Percentiles rank a stretch among this genome's conserved stretches.
phyloP scores from a whole-genome alignment of 192 early-diverging fungal genomes.

The Gryganskiella cystojenkinii region DNA sequence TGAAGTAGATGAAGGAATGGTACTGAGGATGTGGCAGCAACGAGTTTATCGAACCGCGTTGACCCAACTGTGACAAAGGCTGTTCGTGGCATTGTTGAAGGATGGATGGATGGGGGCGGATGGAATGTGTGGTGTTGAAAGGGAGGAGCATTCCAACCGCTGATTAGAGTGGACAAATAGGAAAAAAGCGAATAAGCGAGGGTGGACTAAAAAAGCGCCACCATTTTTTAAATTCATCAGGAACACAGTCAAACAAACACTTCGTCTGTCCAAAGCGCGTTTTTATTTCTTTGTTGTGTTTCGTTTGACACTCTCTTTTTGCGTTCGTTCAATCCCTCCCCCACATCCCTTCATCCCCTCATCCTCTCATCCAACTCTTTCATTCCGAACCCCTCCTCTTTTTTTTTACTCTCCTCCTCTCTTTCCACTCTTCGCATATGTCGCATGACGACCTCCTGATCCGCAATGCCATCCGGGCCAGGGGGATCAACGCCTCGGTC shows the following conservation, averaged over 20 bases:
- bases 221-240: constrained; percentile 2
- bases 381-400: not conserved
- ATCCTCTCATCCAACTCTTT: not conserved
- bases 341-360: not conserved
- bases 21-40: constrained; percentile 57
- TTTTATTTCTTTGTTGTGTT: not conserved
- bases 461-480: constrained; percentile 27
- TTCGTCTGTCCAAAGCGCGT: no score
- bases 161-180: no score
- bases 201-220: not conserved
- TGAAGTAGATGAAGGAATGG: constrained; percentile 62
- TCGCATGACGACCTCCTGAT: constrained; percentile 39
- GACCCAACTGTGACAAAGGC: constrained; percentile 94
- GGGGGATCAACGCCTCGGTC: constrained; percentile 43
- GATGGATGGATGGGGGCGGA: not conserved
- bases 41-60: constrained; percentile 85
- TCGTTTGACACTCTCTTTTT: not conserved
- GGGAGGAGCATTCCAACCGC: no score
- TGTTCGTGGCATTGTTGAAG: constrained; percentile 3
- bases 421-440: constrained; percentile 1
- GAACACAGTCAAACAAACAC: no score
- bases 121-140: no score
- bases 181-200: not conserved
- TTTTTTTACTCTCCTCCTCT: not conserved
- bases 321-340: not conserved